Evolutionary conservation across 805 yeast species (phyloP), one percentile per base, ranked within the genome.

Genomic region (Starmerella gropengiesseri): DNA sequence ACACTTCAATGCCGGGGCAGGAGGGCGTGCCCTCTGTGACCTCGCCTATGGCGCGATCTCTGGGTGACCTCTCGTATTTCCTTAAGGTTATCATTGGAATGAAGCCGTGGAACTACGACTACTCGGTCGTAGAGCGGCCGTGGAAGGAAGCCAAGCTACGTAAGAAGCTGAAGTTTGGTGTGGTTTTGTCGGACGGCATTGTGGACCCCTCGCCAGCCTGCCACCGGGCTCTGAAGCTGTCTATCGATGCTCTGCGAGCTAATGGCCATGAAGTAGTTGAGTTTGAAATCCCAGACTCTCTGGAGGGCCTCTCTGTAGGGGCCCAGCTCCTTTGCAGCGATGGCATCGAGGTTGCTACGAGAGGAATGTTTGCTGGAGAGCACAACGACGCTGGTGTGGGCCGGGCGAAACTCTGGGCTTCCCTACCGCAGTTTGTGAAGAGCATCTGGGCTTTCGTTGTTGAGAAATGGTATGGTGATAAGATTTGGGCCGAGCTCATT

Each of bases 271-370:
- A 65, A 38, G 61, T 69, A 19, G 64, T 69, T 8, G 67, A 62
- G 18, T 69, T 69, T 60, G 56, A 53, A 5, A 60, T 71, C 4
- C 74, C 81, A 26, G 70, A 66, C 40, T 73, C 75, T 2, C 58
- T 73, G 37, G 70, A 73, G 52, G 80, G 81, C 17, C 71, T 70
- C 47, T 77, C 79, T 3, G 69, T 78, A 35, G 82, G 70, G 46
- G 55, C 69, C 36, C 67, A 61, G 46, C 48, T 65, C 35, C 55
- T 65, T 28, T 45, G 51, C 27, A 58, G 61, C 14, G 69, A 65
- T 41, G 66, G 59, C 11, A 60, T 61, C 31, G 50, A 55, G 21
- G 50, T 58, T 18, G 60, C 60, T 7, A 52, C 56, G 13, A 45
- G 55, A 5, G 57, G 53, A 8, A 55, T 57, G 45, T 31, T 37